Evolutionary conservation across 2,329 filamentous ascomycete genomes (phyloP), one percentile per base, ranked within the genome.

Genomic region (Colletotrichum sp.): DNA sequence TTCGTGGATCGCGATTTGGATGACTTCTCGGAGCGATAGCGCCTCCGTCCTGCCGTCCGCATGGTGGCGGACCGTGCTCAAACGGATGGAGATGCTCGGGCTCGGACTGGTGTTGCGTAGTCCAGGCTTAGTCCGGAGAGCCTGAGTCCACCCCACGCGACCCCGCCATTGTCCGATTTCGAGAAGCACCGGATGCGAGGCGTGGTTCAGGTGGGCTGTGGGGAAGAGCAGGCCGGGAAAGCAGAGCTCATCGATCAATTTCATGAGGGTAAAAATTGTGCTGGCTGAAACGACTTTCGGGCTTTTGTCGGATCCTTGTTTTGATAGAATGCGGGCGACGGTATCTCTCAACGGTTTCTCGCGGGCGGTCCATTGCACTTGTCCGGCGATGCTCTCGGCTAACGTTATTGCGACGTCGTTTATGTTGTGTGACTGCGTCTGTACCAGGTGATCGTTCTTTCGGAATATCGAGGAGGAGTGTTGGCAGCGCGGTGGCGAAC

Each of bases 1-100:
- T 8, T 80, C 79, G 26, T 80, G 77, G 2, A 85, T 76, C 2
- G 85, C 78, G 34, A 78, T 74, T 73, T 82, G 78, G 26, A 85
- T 77, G 15, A 85, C 81, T 36, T 82, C 81, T n/a, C 10, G 36
- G 32, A 77, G 80, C 75, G 65, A 85, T 81, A 24, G 28, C 8
- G 18, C 32, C 30, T 67, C 72, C 26, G 28, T 24, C 26, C 21
- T 69, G 57, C 57, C 64, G 44, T 64, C 57, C 28, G 15, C 39
- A 44, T 28, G 70, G 59, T 76, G 57, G 57, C 73, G 73, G 63
- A 64, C 64, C 28, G 73, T 76, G 73, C 70, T 76, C 73, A 76
- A n/a, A n/a, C 70, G 73, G 70, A 76, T 76, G n/a, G 49, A 44
- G 64, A 76, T 73, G 70, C 64, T 76, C 26, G 69, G 64, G 34